Conservation (phyloP, 176 grass and related monocot genomes). For the Carex littledalei region DNA sequence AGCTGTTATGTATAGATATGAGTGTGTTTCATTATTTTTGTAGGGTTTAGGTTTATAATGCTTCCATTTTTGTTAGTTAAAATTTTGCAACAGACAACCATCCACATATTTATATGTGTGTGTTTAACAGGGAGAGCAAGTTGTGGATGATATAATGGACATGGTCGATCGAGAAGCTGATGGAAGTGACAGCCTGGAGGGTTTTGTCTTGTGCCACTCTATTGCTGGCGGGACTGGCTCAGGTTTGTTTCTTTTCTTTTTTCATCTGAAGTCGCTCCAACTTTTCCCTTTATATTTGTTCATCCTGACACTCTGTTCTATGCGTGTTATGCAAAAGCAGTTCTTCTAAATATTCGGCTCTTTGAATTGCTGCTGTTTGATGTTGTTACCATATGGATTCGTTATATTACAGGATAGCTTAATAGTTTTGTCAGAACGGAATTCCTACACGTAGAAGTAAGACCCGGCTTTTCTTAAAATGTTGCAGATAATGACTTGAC, state of each 20-base stretch:
- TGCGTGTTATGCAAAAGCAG: not conserved
- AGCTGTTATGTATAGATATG: not conserved
- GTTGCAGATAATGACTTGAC: too few species aligned
- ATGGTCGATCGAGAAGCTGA: conserved; percentile 99
- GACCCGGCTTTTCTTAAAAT: not conserved
- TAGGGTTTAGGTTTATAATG: not conserved
- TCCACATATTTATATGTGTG: not conserved
- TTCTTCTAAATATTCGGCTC: not conserved
- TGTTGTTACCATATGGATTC: not conserved
- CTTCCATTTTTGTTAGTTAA: not conserved
- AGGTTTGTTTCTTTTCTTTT: conserved; percentile 38
- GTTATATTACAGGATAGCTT: not conserved
- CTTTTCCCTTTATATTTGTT: conserved; percentile 9
- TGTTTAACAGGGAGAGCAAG: conserved; percentile 73
- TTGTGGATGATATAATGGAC: conserved; percentile 99
- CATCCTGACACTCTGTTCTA: not conserved
- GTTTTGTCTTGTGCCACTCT: conserved; percentile 95
- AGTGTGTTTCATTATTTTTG: not conserved
- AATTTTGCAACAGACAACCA: not conserved
- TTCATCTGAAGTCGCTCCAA: not conserved
- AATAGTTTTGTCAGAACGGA: not conserved
- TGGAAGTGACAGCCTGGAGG: conserved; percentile 98
- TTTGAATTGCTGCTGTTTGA: not conserved
- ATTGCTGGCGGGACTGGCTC: conserved; percentile 99
- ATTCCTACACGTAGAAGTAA: not conserved